Base-by-base conservation (phyloP, 176 grass and related monocot genomes). In the Thinopyrum elongatum region DNA sequence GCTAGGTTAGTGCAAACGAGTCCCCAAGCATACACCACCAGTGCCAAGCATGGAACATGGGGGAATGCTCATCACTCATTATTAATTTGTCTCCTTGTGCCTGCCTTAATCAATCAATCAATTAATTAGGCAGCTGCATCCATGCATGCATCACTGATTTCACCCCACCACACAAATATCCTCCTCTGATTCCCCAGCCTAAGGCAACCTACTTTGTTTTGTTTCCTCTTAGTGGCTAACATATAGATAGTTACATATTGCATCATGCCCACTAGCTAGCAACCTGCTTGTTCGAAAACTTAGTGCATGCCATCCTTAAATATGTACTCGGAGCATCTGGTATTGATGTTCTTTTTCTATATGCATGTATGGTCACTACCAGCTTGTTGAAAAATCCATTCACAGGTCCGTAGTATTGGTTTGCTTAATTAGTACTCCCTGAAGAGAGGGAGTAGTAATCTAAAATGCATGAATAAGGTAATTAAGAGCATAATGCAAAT, bases 1-100 rank as follows among this genome's bases (percentile, higher is more conserved):
- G n/a, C n/a, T 7, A 73, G 70, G n/a, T 41, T 46, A 80, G 78
- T 66, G 78, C 39, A 63, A 65, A 42, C 42, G 39, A 80, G 26
- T 47, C 78, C 38, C 41, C 17, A 17, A 29, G 10, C 78, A 66
- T 31, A 29, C 25, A 31, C 22, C 60, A 66, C 60, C 35, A 47
- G 25, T 65, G 65, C 25, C 38, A 47, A n/a, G 26, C 61, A 64
- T 19, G 57, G 8, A 28, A 78, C 33, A 78, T 78, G 73, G 44
- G 7, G 19, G 44, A 49, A 74, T 17, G 3, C 39, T 74, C 25
- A 49, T 0, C 25, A 29, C 13, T 28, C 38, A 74, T 74, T 8
- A 46, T 6, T 73, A 27, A 15, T 27, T 27, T 74, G 39, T 74
- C 70, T 47, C 41, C 14, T 47, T 74, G n/a, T 27, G 70, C n/a